Base-by-base conservation (phyloP, 2,329 filamentous ascomycete genomes). In the Arthrobotrys conoides region DNA sequence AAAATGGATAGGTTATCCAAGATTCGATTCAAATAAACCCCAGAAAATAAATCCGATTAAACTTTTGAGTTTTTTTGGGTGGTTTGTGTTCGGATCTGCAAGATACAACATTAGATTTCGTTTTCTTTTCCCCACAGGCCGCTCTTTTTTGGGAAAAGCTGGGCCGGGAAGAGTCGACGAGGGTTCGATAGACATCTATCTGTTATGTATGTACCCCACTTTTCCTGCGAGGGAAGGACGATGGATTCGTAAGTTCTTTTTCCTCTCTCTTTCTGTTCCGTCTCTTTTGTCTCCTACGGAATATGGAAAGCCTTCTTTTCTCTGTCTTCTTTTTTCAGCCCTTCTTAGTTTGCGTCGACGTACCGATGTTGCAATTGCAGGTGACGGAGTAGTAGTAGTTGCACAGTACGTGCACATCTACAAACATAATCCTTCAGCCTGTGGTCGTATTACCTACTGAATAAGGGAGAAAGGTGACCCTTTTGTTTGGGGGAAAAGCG, bases 21-120 rank as follows among this genome's bases (percentile, higher is more conserved):
- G 36, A 38, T 38, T 9, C n/a, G n/a, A n/a, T n/a, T n/a, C n/a
- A n/a, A n/a, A 44, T 44, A 49, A 24, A 55, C 44, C 48, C 65
- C 49, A 57, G 65, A 48, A 49, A 30, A 30, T n/a, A n/a, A 30
- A 51, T 27, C 33, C 44, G 49, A 69, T 59, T 69, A 69, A 69
- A 69, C 66, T 69, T 69, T 59, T 69, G 49, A 59, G 66, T 69
- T 69, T 44, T 20, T 44, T 30, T 22, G 18, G 18, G 48, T 44
- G 65, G 30, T 55, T 55, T 30, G 3, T 30, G 27, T 30, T 30
- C 65, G n/a, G 66, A 53, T 59, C 48, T 69, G 66, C 63, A 51
- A 48, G 48, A 67, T 53, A 38, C 30, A 30, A 30, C 3, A 3
- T 6, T 61, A 61, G 57, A 61, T 61, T 38, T 59, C 55, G 16